phyloP scores from a whole-genome alignment of 768 basidiomycete genomes.

The Tulasnella sp. region DNA sequence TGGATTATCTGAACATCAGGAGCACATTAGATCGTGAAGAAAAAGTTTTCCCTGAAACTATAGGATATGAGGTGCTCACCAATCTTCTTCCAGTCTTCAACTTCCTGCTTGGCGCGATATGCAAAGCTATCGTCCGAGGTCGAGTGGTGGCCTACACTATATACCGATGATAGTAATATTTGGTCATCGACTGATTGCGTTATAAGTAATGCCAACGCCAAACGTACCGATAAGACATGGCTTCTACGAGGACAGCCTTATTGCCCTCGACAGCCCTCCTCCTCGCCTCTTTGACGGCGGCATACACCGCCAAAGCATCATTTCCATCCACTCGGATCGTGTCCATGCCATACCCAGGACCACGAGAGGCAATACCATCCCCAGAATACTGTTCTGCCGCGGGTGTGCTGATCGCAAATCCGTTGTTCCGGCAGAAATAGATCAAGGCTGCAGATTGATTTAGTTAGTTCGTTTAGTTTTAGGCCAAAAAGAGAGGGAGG shows the following conservation, averaged over 20 bases:
- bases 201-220: slow-evolving; percentile 1
- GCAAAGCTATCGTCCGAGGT: slow-evolving; percentile 95
- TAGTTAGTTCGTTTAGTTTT: slow-evolving; percentile 11
- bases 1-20: slow-evolving; percentile 51
- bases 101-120: slow-evolving; percentile 80
- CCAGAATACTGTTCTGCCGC: slow-evolving; percentile 81
- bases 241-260: slow-evolving; percentile 75
- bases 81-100: slow-evolving; percentile 83
- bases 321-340: slow-evolving; percentile 92
- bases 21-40: neutral
- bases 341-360: slow-evolving; percentile 85
- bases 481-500: no score
- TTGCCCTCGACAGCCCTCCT: slow-evolving; percentile 62
- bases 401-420: slow-evolving; percentile 92
- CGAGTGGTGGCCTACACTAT: slow-evolving; percentile 84
- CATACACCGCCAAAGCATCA: slow-evolving; percentile 75
- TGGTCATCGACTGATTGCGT: neutral
- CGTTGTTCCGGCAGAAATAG: slow-evolving; percentile 42
- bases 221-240: slow-evolving; percentile 77
- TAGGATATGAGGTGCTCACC: slow-evolving; percentile 22
- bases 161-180: neutral
- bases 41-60: slow-evolving; percentile 4
- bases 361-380: slow-evolving; percentile 85
- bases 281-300: slow-evolving; percentile 61
- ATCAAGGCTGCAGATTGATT: slow-evolving; percentile 18